phyloP scores from a whole-genome alignment of 306 rosid genomes.

The Alnus glutinosa region DNA sequence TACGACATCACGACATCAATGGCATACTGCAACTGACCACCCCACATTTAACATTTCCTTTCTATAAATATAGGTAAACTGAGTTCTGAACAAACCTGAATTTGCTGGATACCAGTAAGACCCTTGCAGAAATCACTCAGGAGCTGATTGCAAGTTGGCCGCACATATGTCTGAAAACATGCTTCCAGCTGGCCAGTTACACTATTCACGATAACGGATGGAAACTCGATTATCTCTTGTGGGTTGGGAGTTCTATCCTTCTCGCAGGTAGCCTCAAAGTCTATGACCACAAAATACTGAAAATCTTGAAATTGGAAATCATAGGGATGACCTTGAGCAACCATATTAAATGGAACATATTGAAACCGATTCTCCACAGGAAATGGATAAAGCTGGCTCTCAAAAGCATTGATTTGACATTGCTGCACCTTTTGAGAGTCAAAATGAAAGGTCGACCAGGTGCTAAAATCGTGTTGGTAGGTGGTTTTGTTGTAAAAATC shows the following conservation, averaged over 20 bases:
- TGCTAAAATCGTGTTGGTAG: conserved; percentile 58
- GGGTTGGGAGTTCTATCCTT: conserved; percentile 87
- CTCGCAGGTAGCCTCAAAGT: conserved; percentile 95
- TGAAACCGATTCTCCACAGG: conserved; percentile 63
- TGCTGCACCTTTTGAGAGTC: conserved; percentile 72
- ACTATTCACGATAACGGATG: conserved; percentile 91
- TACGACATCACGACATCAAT: not conserved
- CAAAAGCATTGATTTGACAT: conserved; percentile 68
- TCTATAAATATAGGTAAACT: conserved; percentile 17
- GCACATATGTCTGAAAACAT: conserved; percentile 89
- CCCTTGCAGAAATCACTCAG: conserved; percentile 91
- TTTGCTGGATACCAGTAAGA: conserved; percentile 93
- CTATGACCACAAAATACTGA: conserved; percentile 94
- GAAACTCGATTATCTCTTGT: conserved; percentile 94
- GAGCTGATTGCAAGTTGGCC: conserved; percentile 81
- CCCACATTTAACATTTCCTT: conserved; percentile 14
- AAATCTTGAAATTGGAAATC: conserved; percentile 77
- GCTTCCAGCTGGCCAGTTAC: conserved; percentile 91
- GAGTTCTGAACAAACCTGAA: conserved; percentile 67
- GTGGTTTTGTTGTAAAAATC: conserved; percentile 57
- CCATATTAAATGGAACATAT: conserved; percentile 59
- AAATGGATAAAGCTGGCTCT: conserved; percentile 62
- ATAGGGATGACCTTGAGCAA: conserved; percentile 61
- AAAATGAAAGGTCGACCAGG: conserved; percentile 66
- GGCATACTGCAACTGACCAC: not conserved